phyloP scores from a whole-genome alignment of 2,329 filamentous ascomycete species.

The Stachybotrys chlorohalonatus region DNA sequence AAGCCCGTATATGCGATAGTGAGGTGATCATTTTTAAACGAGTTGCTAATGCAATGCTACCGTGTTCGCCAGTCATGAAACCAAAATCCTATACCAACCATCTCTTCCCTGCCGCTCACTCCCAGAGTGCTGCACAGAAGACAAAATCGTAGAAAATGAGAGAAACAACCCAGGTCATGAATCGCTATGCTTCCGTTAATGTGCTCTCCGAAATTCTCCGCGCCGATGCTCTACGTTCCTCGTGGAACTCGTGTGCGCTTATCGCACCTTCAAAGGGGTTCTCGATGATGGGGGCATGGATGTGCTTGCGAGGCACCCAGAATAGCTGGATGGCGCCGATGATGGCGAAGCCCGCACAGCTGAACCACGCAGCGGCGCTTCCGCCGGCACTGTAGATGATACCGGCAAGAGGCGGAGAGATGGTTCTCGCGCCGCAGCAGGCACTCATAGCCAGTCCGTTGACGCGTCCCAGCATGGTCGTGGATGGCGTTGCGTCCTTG shows the following conservation, averaged over 20 bases:
- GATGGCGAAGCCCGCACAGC: slow-evolving; percentile 18
- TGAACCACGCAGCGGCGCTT: slow-evolving; percentile 31
- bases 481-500: slow-evolving; percentile 59
- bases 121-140: too few relatives aligned
- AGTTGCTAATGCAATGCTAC: too few relatives aligned
- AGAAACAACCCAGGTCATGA: too few relatives aligned
- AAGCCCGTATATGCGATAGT: too few relatives aligned
- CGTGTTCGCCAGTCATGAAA: too few relatives aligned
- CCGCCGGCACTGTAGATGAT: slow-evolving; percentile 55
- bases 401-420: slow-evolving; percentile 60
- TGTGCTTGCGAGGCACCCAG: slow-evolving; percentile 9
- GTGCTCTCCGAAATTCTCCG: too few relatives aligned
- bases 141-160: too few relatives aligned
- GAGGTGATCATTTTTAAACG: too few relatives aligned
- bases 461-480: slow-evolving; percentile 56
- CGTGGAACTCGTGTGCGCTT: neutral
- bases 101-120: too few relatives aligned
- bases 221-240: neutral
- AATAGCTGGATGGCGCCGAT: slow-evolving; percentile 10
- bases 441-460: slow-evolving; percentile 65
- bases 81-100: too few relatives aligned
- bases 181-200: too few relatives aligned
- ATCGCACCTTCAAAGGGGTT: neutral
- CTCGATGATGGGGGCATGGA: neutral
- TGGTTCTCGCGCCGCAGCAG: slow-evolving; percentile 60